These are phyloP conservation scores for Fagopyrum homotropicum DNA, from an alignment of 148 eudicot species.

Conservation along the genomic window DNA sequence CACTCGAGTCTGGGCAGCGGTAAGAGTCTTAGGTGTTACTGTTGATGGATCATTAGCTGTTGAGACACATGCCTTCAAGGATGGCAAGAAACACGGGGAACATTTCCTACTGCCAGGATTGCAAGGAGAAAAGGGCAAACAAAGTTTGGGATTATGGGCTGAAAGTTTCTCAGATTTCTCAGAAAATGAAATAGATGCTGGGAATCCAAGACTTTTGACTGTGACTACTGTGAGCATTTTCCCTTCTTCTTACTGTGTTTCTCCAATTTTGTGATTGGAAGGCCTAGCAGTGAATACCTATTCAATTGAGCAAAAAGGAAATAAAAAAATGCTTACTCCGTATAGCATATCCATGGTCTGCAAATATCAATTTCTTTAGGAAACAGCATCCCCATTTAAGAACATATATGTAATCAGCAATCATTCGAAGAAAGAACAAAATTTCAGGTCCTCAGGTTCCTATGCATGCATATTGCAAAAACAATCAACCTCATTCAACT, in stretches of 20 bases:
- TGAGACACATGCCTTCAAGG: neutral
- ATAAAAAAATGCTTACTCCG: neutral
- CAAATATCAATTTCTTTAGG: no score
- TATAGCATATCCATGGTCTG: neutral
- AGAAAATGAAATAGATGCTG: neutral
- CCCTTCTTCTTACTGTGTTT: neutral
- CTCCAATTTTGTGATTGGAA: neutral
- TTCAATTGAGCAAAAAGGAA: neutral
- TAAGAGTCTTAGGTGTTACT: constrained; percentile 2
- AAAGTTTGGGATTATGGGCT: neutral
- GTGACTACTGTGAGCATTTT: constrained; percentile 12
- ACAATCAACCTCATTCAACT: neutral
- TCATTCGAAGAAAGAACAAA: neutral
- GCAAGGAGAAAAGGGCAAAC: constrained; percentile 3
- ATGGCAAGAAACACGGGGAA: neutral
- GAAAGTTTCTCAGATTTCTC: neutral
- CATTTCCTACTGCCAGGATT: neutral
- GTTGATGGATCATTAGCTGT: constrained; percentile 3
- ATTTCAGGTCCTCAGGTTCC: neutral
- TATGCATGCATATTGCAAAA: no score
- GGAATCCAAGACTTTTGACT: constrained; percentile 11
- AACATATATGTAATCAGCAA: neutral
- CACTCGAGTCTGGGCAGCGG: constrained; percentile 47
- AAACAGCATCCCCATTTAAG: no score
- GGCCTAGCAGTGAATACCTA: neutral